These are phyloP conservation scores for Avena atlantica DNA, from an alignment of 176 grass and related monocot species.

Conservation along the genomic window DNA sequence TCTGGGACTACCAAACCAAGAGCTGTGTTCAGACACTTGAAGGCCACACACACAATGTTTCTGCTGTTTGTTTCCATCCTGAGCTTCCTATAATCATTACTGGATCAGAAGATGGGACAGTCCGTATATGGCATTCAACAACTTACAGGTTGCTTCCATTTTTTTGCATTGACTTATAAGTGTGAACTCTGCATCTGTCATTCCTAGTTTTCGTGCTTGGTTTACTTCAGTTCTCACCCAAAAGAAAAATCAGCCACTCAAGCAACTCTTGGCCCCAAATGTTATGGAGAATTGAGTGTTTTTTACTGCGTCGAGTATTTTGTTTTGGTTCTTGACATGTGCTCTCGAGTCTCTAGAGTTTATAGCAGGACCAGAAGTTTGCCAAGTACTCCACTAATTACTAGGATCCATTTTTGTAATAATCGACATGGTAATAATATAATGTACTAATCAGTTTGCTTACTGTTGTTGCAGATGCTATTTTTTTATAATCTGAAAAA, in stretches of 20 bases:
- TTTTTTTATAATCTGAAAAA: slow-evolving; percentile 7
- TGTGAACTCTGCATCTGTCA: slow-evolving; percentile 12
- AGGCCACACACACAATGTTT: slow-evolving; percentile 97
- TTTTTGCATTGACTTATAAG: slow-evolving; percentile 7
- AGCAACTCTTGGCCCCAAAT: neutral
- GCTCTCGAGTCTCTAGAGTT: neutral
- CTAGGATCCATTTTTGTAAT: neutral
- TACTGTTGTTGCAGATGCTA: neutral
- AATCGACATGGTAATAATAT: neutral
- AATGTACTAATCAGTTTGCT: neutral
- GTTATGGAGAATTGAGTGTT: neutral
- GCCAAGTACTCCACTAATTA: neutral
- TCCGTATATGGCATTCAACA: slow-evolving; percentile 97
- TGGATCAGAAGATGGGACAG: slow-evolving; percentile 96
- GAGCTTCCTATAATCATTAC: slow-evolving; percentile 99
- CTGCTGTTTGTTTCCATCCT: slow-evolving; percentile 97
- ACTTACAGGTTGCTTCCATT: slow-evolving; percentile 77
- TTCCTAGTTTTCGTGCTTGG: slow-evolving; percentile 19
- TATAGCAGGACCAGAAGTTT: slow-evolving; percentile 1
- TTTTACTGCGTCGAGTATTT: neutral
- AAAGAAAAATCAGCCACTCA: neutral
- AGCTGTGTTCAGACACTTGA: slow-evolving; percentile 99
- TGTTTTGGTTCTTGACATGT: neutral
- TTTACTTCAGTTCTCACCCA: neutral
- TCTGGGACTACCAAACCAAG: slow-evolving; percentile 99